Percentiles rank a stretch among this genome's conserved stretches.
Evolutionary conservation across 2,329 filamentous ascomycete species (phyloP).

Genomic region (Fusarium subtropicale): DNA sequence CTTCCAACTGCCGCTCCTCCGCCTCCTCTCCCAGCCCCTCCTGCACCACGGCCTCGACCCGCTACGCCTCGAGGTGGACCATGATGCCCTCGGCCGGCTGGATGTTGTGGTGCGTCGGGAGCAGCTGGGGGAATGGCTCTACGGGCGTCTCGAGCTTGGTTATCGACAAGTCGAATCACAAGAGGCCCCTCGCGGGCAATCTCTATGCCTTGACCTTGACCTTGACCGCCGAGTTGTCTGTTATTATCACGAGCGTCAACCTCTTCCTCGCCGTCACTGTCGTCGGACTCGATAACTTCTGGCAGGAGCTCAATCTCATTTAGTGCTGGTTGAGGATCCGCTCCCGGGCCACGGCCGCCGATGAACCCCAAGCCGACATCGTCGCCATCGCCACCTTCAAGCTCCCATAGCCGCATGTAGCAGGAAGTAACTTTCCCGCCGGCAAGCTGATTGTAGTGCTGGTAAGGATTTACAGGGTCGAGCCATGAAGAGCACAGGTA

Average conservation of each 20-base stretch:
- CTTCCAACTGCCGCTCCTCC: constrained; percentile 38
- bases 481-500: constrained; percentile 94
- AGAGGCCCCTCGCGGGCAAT: constrained; percentile 69
- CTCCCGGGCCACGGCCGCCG: constrained; percentile 51
- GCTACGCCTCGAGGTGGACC: constrained; percentile 39
- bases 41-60: constrained; percentile 42
- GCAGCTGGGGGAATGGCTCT: constrained; percentile 47
- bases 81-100: constrained; percentile 45
- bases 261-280: constrained; percentile 50
- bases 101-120: constrained; percentile 47
- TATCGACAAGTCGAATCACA: constrained; percentile 64
- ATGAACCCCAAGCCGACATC: constrained; percentile 61
- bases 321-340: constrained; percentile 24
- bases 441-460: constrained; percentile 81
- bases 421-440: constrained; percentile 70
- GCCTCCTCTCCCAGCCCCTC: constrained; percentile 36
- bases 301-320: constrained; percentile 38
- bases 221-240: constrained; percentile 46
- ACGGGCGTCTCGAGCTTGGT: constrained; percentile 49
- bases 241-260: constrained; percentile 38
- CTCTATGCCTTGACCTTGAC: constrained; percentile 52
- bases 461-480: constrained; percentile 82
- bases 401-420: constrained; percentile 89
- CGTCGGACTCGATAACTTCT: constrained; percentile 51
- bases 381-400: constrained; percentile 81